Evolutionary conservation across 768 basidiomycete species (phyloP).

Genomic region (Daedaleopsis sinensis): DNA sequence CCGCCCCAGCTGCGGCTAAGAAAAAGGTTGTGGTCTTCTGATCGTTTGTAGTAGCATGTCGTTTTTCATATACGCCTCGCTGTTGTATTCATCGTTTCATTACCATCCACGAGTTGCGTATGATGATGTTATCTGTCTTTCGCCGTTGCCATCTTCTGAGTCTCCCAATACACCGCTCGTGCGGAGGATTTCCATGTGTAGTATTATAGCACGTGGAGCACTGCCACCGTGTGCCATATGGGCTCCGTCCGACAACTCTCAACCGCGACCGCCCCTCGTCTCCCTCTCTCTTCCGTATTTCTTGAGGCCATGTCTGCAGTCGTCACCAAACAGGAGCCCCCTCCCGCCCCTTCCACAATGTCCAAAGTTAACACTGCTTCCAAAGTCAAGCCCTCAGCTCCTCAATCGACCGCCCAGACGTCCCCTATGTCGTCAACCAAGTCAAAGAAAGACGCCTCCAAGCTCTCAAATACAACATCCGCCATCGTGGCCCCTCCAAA

Average conservation of each 20-base stretch:
- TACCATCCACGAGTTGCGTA: constrained; percentile 30
- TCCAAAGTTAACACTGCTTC: constrained; percentile 9
- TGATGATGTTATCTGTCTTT: neutral
- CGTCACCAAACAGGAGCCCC: constrained; percentile 9
- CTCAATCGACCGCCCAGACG: constrained; percentile 3
- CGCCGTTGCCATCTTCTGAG: constrained; percentile 51
- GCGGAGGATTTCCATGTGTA: neutral
- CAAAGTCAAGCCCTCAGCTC: constrained; percentile 10
- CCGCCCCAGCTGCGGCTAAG: constrained; percentile 9
- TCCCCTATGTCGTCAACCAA: constrained; percentile 20
- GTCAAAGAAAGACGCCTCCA: constrained; percentile 26
- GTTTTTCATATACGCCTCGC: neutral
- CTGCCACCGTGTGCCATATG: constrained; percentile 10
- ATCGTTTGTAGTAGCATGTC: neutral
- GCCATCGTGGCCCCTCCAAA: constrained; percentile 4
- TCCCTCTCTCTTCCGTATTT: neutral
- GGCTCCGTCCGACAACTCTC: neutral
- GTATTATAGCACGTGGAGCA: constrained; percentile 2
- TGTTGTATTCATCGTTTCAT: neutral
- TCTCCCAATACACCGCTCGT: constrained; percentile 72
- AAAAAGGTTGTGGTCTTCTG: constrained; percentile 30
- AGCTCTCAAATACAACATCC: constrained; percentile 6
- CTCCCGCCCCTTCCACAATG: constrained; percentile 2
- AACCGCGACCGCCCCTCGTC: neutral
- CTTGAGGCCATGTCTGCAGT: constrained; percentile 22